A percentile compares a stretch with the other conserved stretches of the same genome.
Evolutionary conservation across 345 rosid genomes (phyloP).

Genomic region (Aethionema arabicum): DNA sequence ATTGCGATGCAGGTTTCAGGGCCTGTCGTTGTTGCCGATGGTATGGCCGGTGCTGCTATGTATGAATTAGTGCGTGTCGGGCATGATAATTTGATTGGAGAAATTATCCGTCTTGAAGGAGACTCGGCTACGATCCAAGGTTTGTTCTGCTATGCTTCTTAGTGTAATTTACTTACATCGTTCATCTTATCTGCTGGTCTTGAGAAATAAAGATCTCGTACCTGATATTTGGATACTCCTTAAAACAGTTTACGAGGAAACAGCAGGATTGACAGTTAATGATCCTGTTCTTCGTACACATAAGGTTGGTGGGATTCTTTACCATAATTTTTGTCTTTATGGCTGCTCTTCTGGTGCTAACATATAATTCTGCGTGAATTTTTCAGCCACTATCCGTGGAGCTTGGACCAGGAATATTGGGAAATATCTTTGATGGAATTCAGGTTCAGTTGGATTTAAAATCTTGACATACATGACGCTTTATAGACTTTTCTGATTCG

Average conservation of each 20-base stretch:
- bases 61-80: slow-evolving; percentile 99
- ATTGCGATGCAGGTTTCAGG: slow-evolving; percentile 80
- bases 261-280: slow-evolving; percentile 90
- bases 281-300: slow-evolving; percentile 93
- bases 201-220: slow-evolving; percentile 1
- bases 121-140: slow-evolving; percentile 99
- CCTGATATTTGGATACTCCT: no score
- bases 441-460: slow-evolving; percentile 58
- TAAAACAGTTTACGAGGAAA: slow-evolving; percentile 86
- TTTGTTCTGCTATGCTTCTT: slow-evolving; percentile 32
- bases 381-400: slow-evolving; percentile 96
- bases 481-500: slow-evolving; percentile 6
- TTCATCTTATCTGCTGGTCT: slow-evolving; percentile 8
- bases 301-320: slow-evolving; percentile 49
- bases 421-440: slow-evolving; percentile 97
- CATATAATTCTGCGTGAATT: slow-evolving; percentile 29
- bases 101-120: slow-evolving; percentile 97
- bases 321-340: neutral
- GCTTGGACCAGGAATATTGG: slow-evolving; percentile 98
- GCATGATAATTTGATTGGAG: slow-evolving; percentile 92
- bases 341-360: slow-evolving; percentile 10
- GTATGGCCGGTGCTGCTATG: slow-evolving; percentile 99
- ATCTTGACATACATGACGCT: slow-evolving; percentile 13
- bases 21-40: slow-evolving; percentile 98
- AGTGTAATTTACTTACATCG: neutral